Conservation (phyloP, 768 basidiomycete genomes). For the Coprinopsis sp. region DNA sequence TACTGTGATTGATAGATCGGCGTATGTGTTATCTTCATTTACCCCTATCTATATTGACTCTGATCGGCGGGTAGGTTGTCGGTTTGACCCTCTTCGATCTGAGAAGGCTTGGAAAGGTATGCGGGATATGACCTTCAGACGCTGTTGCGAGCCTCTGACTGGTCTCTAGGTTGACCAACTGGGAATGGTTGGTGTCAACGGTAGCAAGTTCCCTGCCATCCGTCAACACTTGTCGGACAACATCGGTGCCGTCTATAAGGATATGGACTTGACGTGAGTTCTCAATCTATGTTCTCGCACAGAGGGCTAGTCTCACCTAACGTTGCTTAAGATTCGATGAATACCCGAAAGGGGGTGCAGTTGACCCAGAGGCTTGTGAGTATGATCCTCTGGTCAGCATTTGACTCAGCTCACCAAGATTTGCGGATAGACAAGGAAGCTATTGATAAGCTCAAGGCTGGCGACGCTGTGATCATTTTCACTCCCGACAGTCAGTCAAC, state of each 20-base stretch:
- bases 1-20: slow-evolving; percentile 47
- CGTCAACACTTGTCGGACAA: slow-evolving; percentile 76
- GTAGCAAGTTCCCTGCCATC: slow-evolving; percentile 84
- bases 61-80: slow-evolving; percentile 56
- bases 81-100: slow-evolving; percentile 88
- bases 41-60: not conserved
- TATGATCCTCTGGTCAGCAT: slow-evolving; percentile 4
- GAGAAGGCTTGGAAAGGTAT: slow-evolving; percentile 73
- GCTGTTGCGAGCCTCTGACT: not conserved
- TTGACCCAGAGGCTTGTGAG: slow-evolving; percentile 82
- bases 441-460: slow-evolving; percentile 70
- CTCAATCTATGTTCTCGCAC: not conserved
- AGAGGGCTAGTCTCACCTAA: not conserved
- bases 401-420: slow-evolving; percentile 1
- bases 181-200: slow-evolving; percentile 87
- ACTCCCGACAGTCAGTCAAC: slow-evolving; percentile 75
- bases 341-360: slow-evolving; percentile 65
- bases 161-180: slow-evolving; percentile 58
- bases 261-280: slow-evolving; percentile 77
- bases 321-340: slow-evolving; percentile 57
- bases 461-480: slow-evolving; percentile 90
- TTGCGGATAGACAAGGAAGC: slow-evolving; percentile 65
- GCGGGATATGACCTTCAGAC: not conserved
- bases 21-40: slow-evolving; percentile 34
- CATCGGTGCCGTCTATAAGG: slow-evolving; percentile 79